Base-by-base conservation (phyloP, 1,284 basidiomycete genomes). In the Ustilago trichophora region DNA sequence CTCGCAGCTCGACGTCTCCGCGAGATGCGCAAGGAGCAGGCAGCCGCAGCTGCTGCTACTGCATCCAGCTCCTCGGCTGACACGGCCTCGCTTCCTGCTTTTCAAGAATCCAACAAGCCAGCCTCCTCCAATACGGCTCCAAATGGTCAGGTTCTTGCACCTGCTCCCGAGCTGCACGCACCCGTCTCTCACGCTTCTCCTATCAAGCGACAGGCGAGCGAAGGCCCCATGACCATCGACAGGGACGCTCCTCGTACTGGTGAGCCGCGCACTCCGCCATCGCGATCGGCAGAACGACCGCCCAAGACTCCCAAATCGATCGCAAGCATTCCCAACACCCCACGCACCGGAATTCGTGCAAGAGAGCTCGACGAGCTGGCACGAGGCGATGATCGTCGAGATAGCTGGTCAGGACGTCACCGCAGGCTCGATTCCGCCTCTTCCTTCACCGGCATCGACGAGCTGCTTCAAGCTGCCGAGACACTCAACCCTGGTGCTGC, bases 1-100 rank as follows among this genome's bases (percentile, higher is more conserved):
- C 75, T 82, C 9, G 83, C 83, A 3, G 81, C 81, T n/a, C 59
- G 78, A 25, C 69, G 77, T 26, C 44, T 78, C 41, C 74, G 76
- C 33, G 73, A 76, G 37, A 32, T 75, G 43, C 70, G 73, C 15
- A 72, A 68, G 27, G 58, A 70, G 36, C 49, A 62, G 22, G 66
- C 48, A 3, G 57, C 53, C 2, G 60, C 53, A 3, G 35, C 50
- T 19, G 50, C 52, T 1, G 47, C 54, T 6, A 49, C 52, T 6
- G 33, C 46, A 11, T 49, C 63, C 6, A 37, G 44, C 21, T 41
- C 48, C 19, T 43, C 51, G 6, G 50, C 40, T 35, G 53, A 55
- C 3, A 46, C 48, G 24, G 54, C 34, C 41, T 51, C 50, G 34
- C 33, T 40, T 1, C 45, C 45, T 19, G 38, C 31, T 11, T 53